phyloP scores from a whole-genome alignment of 257 asterid genomes.

The Plectranthus barbatus region DNA sequence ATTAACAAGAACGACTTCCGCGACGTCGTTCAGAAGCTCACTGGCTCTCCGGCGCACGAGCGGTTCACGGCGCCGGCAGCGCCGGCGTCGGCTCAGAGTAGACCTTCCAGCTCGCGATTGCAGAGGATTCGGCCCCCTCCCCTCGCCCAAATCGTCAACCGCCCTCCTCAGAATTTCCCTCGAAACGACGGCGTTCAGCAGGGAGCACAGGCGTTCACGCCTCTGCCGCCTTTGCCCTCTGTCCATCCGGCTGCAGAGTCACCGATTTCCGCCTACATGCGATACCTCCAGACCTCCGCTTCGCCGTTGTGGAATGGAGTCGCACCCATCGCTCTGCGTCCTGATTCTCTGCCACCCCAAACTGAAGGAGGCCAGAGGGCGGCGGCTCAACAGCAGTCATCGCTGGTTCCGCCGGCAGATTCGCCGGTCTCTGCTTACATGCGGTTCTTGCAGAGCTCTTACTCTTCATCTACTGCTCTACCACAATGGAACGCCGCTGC shows the following conservation, averaged over 20 bases:
- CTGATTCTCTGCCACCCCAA: constrained; percentile 15
- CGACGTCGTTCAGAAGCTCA: constrained; percentile 83
- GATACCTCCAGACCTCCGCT: constrained; percentile 24
- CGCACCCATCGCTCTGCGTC: constrained; percentile 10
- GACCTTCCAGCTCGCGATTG: constrained; percentile 61
- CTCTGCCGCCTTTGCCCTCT: constrained; percentile 47
- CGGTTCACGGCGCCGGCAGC: constrained; percentile 45
- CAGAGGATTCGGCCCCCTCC: constrained; percentile 98
- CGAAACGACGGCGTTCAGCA: constrained; percentile 30
- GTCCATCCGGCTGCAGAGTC: constrained; percentile 40
- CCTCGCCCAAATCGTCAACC: constrained; percentile 50
- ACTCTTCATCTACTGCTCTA: constrained; percentile 9
- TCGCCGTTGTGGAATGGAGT: constrained; percentile 22
- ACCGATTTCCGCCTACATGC: constrained; percentile 40
- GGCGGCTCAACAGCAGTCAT: too few species aligned
- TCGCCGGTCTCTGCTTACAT: constrained; percentile 22
- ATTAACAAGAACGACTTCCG: constrained; percentile 80
- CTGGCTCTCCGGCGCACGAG: constrained; percentile 79
- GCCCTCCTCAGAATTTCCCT: constrained; percentile 34
- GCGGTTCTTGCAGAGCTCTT: constrained; percentile 19
- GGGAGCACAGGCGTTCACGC: constrained; percentile 44
- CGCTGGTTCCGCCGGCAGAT: too few species aligned
- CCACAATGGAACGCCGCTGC: constrained; percentile 9
- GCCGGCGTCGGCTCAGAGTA: constrained; percentile 30
- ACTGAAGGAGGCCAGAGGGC: constrained; percentile 21